Conservation (phyloP, 768 basidiomycete species). For the Pholiota conissans region DNA sequence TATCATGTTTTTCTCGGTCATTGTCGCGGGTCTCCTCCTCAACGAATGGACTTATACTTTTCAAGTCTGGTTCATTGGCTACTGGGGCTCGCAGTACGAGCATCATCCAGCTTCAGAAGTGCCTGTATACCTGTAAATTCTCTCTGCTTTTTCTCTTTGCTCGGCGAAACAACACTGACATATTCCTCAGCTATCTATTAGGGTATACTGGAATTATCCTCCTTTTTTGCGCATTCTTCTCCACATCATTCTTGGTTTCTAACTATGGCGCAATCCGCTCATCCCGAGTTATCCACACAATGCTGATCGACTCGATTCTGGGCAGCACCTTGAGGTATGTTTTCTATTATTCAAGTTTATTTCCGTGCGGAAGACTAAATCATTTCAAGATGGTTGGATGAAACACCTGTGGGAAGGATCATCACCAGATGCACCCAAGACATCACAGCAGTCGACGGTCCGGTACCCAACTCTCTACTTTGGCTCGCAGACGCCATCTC, state of each 20-base stretch:
- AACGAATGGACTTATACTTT: constrained; percentile 23
- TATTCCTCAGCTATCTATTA: constrained; percentile 21
- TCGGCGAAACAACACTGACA: background rate
- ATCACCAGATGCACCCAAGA: constrained; percentile 20
- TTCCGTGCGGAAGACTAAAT: background rate
- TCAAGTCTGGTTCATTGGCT: constrained; percentile 44
- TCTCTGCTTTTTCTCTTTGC: background rate
- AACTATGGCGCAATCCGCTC: constrained; percentile 8
- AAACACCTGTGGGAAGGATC: constrained; percentile 13
- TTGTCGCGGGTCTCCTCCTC: constrained; percentile 24
- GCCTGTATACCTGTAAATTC: constrained; percentile 33
- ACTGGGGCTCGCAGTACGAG: constrained; percentile 47
- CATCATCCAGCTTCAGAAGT: constrained; percentile 30
- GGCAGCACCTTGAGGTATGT: constrained; percentile 14
- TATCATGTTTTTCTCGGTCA: constrained; percentile 30
- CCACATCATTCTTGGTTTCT: background rate
- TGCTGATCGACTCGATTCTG: constrained; percentile 14
- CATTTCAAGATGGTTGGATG: constrained; percentile 30
- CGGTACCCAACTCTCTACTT: constrained; percentile 28
- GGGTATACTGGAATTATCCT: background rate
- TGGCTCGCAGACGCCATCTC: constrained; percentile 27
- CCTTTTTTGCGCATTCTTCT: background rate
- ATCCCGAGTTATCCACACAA: constrained; percentile 6
- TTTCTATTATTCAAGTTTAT: constrained; percentile 13
- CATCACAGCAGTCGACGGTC: constrained; percentile 48